Percentiles rank a stretch among this genome's conserved stretches.
These are phyloP conservation scores for Gracilariopsis chorda DNA, from an alignment of 23 red algal genomes.

Conservation along the genomic window DNA sequence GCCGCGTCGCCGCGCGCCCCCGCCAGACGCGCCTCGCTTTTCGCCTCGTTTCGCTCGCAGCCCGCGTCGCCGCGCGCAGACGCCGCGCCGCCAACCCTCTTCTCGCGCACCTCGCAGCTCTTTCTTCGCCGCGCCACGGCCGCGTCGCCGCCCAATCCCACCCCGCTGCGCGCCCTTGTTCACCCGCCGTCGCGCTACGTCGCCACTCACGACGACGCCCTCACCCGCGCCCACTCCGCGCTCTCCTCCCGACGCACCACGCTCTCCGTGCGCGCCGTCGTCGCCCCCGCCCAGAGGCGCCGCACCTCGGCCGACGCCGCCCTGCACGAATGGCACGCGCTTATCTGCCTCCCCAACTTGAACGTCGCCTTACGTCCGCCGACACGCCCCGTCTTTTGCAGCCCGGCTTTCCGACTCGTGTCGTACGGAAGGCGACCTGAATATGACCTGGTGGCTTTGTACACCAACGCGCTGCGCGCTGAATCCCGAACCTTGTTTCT, in stretches of 20 bases:
- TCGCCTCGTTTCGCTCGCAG: background rate
- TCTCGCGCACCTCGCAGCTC: background rate
- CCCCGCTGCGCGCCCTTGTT: background rate
- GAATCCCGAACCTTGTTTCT: conserved; percentile 33
- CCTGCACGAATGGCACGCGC: background rate
- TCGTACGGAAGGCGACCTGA: background rate
- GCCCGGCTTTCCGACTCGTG: conserved; percentile 15
- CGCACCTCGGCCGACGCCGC: background rate
- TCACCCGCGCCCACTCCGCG: background rate
- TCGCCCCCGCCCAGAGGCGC: background rate
- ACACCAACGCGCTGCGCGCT: conserved; percentile 33
- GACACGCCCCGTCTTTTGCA: background rate
- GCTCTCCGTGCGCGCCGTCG: background rate
- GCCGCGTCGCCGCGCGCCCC: background rate
- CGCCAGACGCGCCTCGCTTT: background rate
- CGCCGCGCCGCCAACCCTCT: background rate
- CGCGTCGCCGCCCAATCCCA: background rate
- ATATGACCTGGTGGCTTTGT: background rate
- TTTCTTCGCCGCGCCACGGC: background rate
- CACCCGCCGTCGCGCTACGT: background rate
- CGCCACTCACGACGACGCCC: background rate
- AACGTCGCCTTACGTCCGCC: background rate
- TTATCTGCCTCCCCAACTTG: background rate
- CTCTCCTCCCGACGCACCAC: background rate
- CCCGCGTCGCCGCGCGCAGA: no score